phyloP scores from a whole-genome alignment of 2,329 filamentous ascomycete genomes.

The Pyrenochaeta sp. region DNA sequence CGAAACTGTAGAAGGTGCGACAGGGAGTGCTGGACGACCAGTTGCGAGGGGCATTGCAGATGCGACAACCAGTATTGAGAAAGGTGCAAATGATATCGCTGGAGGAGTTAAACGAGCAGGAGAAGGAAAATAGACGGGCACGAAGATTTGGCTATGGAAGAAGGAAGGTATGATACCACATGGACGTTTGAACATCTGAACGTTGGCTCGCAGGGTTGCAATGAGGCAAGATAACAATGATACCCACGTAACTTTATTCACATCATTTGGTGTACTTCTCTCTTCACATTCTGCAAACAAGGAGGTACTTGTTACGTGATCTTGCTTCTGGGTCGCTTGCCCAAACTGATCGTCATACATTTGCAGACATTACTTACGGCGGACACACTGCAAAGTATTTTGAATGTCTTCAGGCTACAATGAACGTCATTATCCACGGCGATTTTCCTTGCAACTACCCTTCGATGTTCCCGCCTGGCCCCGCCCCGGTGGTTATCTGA shows the following conservation, averaged over 20 bases:
- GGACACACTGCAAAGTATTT: not conserved
- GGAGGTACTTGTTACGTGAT: not conserved
- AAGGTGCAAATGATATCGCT: slow-evolving; percentile 53
- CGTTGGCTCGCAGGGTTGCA: not conserved
- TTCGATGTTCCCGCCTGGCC: not conserved
- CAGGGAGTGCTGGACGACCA: slow-evolving; percentile 53
- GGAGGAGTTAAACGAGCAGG: slow-evolving; percentile 58
- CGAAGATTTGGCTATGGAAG: not conserved
- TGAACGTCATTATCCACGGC: not conserved
- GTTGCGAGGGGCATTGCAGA: slow-evolving; percentile 54
- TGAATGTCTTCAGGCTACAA: not conserved
- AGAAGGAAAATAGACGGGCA: slow-evolving; percentile 51
- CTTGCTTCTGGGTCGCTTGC: not conserved
- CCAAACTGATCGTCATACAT: not conserved
- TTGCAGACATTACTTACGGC: not conserved
- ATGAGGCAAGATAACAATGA: not conserved
- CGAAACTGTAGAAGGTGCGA: slow-evolving; percentile 57
- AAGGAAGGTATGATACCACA: slow-evolving; percentile 1
- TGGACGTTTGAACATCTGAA: not conserved
- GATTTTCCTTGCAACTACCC: not conserved
- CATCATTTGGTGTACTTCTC: not conserved
- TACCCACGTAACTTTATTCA: not conserved
- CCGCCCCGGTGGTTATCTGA: not conserved
- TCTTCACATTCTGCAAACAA: not conserved
- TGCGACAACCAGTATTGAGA: slow-evolving; percentile 56